Evolutionary conservation across 1,284 basidiomycete species (phyloP), one percentile per base, ranked within the genome.

Genomic region (Leccinum griseonigrum): DNA sequence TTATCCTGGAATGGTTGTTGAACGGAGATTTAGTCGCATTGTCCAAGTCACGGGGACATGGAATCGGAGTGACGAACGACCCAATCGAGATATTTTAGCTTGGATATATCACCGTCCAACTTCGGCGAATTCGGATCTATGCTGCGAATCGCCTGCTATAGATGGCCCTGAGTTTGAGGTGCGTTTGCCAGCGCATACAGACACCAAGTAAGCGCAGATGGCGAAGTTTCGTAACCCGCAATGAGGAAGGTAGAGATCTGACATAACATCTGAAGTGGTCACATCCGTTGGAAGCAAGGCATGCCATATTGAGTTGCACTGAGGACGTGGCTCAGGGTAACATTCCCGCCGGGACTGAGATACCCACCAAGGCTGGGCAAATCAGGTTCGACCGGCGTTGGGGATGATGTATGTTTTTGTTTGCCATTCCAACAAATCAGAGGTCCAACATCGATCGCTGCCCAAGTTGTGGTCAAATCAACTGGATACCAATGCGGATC

Each of bases 221-320:
- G n/a, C 16, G 81, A 82, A 4, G 84, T 87, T 69, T 89, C 87
- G 73, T 87, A 81, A 18, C 85, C 84, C 2, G 85, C 85, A n/a
- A 85, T 81, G 54, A 94, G 81, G 71, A 94, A 91, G 0, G 89
- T 93, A 8, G 87, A 86, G 64, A 94, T 90, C 72, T 93, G 90
- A 61, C 84, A 88, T 29, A 88, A 90, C 84, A 68, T 94, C 90
- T 14, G 80, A 76, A 51, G 85, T 82, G 8, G 83, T 82, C 79
- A 94, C 82, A 11, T 38, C 26, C 79, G 78, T 69, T 90, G 83
- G 0, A 77, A 76, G 0, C 79, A 76, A 74, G 10, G 79, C 71
- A 1, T 22, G 83, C 78, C 66, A 83, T 73, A 70, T 88, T 88
- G 4, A 87, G 87, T 53, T 81, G 82, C 62, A 90, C 87, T 86